Conservation (phyloP, 768 basidiomycete genomes). For the Lentinula boryana region DNA sequence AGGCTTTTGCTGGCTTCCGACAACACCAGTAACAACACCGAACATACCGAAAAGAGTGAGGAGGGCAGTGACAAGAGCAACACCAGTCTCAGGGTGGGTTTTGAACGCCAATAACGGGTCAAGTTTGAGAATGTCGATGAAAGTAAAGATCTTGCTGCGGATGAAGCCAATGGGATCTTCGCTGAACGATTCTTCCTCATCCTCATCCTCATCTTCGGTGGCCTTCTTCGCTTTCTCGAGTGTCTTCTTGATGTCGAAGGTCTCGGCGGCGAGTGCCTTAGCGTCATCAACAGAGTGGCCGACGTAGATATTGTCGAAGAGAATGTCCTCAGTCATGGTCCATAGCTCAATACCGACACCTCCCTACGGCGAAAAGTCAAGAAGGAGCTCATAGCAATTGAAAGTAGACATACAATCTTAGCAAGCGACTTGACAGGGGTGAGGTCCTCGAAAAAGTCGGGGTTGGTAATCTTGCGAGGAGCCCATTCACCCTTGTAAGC, state of each 20-base stretch:
- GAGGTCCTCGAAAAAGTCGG: slow-evolving; percentile 83
- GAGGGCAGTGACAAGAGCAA: slow-evolving; percentile 63
- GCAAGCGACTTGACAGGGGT: slow-evolving; percentile 75
- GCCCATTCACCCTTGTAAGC: slow-evolving; percentile 95
- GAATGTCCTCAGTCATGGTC: slow-evolving; percentile 97
- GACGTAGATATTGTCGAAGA: slow-evolving; percentile 92
- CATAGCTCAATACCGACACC: slow-evolving; percentile 98
- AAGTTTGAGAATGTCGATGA: slow-evolving; percentile 69
- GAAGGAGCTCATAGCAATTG: neutral
- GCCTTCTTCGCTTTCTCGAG: slow-evolving; percentile 66
- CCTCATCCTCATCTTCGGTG: slow-evolving; percentile 45
- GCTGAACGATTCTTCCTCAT: slow-evolving; percentile 46
- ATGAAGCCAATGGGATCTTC: slow-evolving; percentile 77
- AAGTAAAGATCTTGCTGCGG: slow-evolving; percentile 70
- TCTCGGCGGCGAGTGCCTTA: slow-evolving; percentile 73
- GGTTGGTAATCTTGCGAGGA: slow-evolving; percentile 88
- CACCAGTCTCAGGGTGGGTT: slow-evolving; percentile 84
- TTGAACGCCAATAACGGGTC: slow-evolving; percentile 83
- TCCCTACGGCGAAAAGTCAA: slow-evolving; percentile 39
- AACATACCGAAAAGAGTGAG: slow-evolving; percentile 85
- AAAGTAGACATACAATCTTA: slow-evolving; percentile 63
- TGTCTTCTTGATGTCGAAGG: slow-evolving; percentile 87
- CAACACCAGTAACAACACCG: slow-evolving; percentile 70
- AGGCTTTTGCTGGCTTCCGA: slow-evolving; percentile 69
- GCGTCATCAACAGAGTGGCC: slow-evolving; percentile 88